A percentile compares a stretch with the other conserved stretches of the same genome.
Evolutionary conservation across 139 green algal genomes (phyloP).

Genomic region (Monoraphidium neglectum): DNA sequence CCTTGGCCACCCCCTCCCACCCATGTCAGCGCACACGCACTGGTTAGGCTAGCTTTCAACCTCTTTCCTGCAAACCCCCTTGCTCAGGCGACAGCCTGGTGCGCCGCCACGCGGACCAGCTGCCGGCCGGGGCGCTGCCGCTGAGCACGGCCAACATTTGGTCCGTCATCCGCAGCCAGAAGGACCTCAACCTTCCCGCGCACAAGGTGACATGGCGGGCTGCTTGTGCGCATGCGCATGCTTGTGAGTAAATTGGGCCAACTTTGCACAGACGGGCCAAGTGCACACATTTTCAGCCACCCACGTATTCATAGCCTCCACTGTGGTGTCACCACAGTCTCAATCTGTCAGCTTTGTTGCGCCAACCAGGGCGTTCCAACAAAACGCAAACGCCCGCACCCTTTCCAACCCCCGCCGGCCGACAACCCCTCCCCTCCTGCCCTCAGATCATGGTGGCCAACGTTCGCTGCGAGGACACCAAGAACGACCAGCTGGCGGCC

Average conservation of each 20-base stretch:
- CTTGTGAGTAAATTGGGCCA: too few species aligned
- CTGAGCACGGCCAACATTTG: slow-evolving; percentile 88
- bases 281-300: too few species aligned
- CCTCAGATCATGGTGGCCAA: slow-evolving; percentile 96
- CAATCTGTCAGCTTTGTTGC: too few species aligned
- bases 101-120: slow-evolving; percentile 30
- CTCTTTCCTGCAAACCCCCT: too few species aligned
- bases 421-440: neutral
- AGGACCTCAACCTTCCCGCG: slow-evolving; percentile 97
- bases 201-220: slow-evolving; percentile 81
- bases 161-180: slow-evolving; percentile 89
- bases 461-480: slow-evolving; percentile 92
- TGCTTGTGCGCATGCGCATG: neutral
- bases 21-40: too few species aligned
- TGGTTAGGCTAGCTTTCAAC: too few species aligned
- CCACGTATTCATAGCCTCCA: too few species aligned
- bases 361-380: neutral
- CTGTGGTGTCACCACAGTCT: too few species aligned
- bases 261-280: too few species aligned
- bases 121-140: slow-evolving; percentile 74
- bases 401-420: too few species aligned
- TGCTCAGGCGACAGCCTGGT: slow-evolving; percentile 65
- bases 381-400: too few species aligned
- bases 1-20: too few species aligned
- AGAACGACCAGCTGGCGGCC: slow-evolving; percentile 61